A percentile compares a stretch with the other conserved stretches of the same genome.
Conservation (phyloP, 495 filamentous ascomycete genomes). For the Trichocladium uniseriatum region DNA sequence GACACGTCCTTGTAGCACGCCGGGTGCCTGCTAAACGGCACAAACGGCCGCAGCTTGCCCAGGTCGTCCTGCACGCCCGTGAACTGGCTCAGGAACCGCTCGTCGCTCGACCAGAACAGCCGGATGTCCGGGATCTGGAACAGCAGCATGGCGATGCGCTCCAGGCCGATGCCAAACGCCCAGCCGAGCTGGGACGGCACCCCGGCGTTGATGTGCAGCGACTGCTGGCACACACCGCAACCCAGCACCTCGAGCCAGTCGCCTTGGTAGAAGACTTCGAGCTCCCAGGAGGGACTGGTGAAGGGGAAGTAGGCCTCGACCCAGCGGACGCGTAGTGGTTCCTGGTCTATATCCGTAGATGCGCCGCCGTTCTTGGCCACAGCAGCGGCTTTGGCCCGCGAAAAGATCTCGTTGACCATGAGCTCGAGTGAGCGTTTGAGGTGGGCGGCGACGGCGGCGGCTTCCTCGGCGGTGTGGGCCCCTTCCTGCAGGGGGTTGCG, state of each 20-base stretch:
- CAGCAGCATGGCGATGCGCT: conserved; percentile 91
- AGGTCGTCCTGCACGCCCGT: conserved; percentile 41
- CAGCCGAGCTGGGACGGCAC: conserved; percentile 72
- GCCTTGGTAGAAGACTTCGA: conserved; percentile 90
- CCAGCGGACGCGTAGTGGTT: conserved; percentile 82
- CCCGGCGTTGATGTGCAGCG: conserved; percentile 65
- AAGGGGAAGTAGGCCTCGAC: conserved; percentile 96
- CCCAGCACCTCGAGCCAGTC: conserved; percentile 94
- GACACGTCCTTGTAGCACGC: conserved; percentile 82
- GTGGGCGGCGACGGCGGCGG: conserved; percentile 73
- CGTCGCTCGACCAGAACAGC: conserved; percentile 89
- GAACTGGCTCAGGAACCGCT: conserved; percentile 79
- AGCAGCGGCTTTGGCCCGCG: conserved; percentile 60
- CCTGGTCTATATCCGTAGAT: conserved; percentile 22
- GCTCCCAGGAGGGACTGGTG: conserved; percentile 87
- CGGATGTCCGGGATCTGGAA: conserved; percentile 94
- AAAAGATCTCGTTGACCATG: conserved; percentile 84
- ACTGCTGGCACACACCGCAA: conserved; percentile 82
- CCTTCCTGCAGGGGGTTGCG: conserved; percentile 72
- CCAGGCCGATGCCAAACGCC: conserved; percentile 91
- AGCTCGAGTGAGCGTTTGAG: conserved; percentile 83
- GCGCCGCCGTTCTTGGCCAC: conserved; percentile 19
- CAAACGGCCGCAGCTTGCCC: conserved; percentile 52
- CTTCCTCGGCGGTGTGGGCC: conserved; percentile 65
- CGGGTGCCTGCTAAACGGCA: conserved; percentile 83